A percentile compares a stretch with the other conserved stretches of the same genome.
phyloP scores from a whole-genome alignment of 2,329 filamentous ascomycete species.

The Talaromyces sp. region DNA sequence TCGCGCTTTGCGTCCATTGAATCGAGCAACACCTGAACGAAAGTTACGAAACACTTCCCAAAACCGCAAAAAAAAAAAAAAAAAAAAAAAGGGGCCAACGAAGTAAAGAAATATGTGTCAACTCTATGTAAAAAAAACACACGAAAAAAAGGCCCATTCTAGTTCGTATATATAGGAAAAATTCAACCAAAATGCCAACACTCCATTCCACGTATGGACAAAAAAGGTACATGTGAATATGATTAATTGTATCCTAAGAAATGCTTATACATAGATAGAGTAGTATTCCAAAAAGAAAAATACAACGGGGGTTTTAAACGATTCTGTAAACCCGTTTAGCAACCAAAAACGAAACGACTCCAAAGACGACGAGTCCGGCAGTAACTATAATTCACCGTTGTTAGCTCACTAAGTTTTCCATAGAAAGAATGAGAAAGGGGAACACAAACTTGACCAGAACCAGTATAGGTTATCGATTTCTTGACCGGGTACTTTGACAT shows the following conservation, averaged over 20 bases:
- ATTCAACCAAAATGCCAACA: not conserved
- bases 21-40: not conserved
- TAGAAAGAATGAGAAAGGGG: constrained; percentile 1
- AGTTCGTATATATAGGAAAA: too few species aligned
- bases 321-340: constrained; percentile 74
- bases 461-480: constrained; percentile 70
- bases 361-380: constrained; percentile 66
- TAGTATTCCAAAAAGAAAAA: not conserved
- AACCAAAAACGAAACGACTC: constrained; percentile 65
- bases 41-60: not conserved
- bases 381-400: constrained; percentile 43
- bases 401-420: not conserved
- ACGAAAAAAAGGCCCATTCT: too few species aligned
- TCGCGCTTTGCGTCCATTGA: not conserved
- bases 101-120: not conserved
- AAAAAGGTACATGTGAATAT: not conserved
- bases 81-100: not conserved
- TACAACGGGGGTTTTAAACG: constrained; percentile 43
- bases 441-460: constrained; percentile 56
- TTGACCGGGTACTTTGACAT: constrained; percentile 91
- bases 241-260: not conserved
- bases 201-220: not conserved
- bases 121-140: not conserved
- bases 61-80: not conserved
- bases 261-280: not conserved